Conservation (phyloP, 345 rosid genomes). For the Populus alba region DNA sequence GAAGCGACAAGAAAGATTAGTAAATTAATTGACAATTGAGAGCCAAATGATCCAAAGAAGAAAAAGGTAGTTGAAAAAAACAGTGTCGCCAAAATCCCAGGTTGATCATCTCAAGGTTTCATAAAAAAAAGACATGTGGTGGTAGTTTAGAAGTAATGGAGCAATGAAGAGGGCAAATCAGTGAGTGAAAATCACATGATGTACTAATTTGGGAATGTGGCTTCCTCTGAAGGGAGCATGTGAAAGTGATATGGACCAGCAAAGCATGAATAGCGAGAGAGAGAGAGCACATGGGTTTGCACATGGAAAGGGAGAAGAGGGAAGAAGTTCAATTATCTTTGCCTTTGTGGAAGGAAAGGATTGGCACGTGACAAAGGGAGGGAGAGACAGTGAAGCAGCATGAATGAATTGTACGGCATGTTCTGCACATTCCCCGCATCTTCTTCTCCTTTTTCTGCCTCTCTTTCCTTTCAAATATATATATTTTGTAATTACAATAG, state of each 20-base stretch:
- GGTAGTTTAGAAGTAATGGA: not conserved
- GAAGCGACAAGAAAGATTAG: not conserved
- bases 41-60: not conserved
- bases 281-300: constrained; percentile 20
- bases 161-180: not conserved
- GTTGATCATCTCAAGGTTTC: not conserved
- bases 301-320: not conserved
- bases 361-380: constrained; percentile 18
- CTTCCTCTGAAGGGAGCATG: constrained; percentile 53
- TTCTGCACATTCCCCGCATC: constrained; percentile 68
- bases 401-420: constrained; percentile 43
- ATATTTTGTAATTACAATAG: not conserved
- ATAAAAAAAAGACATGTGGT: too few species aligned
- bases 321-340: not conserved
- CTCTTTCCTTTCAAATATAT: not conserved
- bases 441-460: not conserved
- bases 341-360: not conserved
- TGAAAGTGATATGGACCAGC: constrained; percentile 64
- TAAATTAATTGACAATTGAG: not conserved
- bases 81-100: not conserved
- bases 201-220: constrained; percentile 16
- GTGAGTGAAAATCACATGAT: constrained; percentile 1
- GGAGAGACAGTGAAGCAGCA: constrained; percentile 49
- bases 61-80: not conserved
- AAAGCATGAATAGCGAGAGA: constrained; percentile 20